phyloP scores from a whole-genome alignment of 2,329 filamentous ascomycete genomes.

The Penicillium thymicola region DNA sequence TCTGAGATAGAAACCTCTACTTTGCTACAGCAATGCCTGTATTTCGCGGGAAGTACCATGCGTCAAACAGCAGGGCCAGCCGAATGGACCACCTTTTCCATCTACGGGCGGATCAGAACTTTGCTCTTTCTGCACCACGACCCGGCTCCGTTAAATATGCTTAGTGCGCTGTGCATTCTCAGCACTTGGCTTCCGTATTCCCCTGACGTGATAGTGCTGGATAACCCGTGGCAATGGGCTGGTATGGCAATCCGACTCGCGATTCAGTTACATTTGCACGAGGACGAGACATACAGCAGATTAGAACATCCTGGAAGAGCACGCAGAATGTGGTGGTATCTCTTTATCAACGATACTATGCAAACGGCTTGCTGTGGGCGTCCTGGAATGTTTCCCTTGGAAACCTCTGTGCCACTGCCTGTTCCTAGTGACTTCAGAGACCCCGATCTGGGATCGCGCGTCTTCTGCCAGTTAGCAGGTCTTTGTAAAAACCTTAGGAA shows the following conservation, averaged over 20 bases:
- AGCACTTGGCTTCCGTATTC: slow-evolving; percentile 8
- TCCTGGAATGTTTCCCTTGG: slow-evolving; percentile 11
- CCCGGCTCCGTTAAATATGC: slow-evolving; percentile 4
- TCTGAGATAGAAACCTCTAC: neutral
- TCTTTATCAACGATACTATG: slow-evolving; percentile 11
- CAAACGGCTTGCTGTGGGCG: slow-evolving; percentile 13
- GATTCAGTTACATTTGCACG: slow-evolving; percentile 8
- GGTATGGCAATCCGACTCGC: slow-evolving; percentile 12
- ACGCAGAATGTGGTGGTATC: slow-evolving; percentile 13
- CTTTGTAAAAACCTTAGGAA: slow-evolving; percentile 1
- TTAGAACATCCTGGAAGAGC: neutral
- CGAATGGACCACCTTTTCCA: slow-evolving; percentile 9
- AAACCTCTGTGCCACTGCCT: slow-evolving; percentile 1
- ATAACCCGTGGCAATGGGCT: slow-evolving; percentile 13
- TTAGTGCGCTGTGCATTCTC: slow-evolving; percentile 4
- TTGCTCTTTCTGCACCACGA: slow-evolving; percentile 7
- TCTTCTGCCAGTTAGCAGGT: neutral
- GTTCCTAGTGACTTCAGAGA: slow-evolving; percentile 2
- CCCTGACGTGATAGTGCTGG: slow-evolving; percentile 1
- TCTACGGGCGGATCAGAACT: slow-evolving; percentile 10
- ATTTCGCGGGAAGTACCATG: slow-evolving; percentile 11
- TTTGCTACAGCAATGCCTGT: slow-evolving; percentile 9
- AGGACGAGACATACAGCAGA: slow-evolving; percentile 1
- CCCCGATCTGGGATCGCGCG: neutral
- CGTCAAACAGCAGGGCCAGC: slow-evolving; percentile 3